Evolutionary conservation across 805 yeast genomes (phyloP), one percentile per base, ranked within the genome.

Genomic region (Kluyveromyces lactis): DNA sequence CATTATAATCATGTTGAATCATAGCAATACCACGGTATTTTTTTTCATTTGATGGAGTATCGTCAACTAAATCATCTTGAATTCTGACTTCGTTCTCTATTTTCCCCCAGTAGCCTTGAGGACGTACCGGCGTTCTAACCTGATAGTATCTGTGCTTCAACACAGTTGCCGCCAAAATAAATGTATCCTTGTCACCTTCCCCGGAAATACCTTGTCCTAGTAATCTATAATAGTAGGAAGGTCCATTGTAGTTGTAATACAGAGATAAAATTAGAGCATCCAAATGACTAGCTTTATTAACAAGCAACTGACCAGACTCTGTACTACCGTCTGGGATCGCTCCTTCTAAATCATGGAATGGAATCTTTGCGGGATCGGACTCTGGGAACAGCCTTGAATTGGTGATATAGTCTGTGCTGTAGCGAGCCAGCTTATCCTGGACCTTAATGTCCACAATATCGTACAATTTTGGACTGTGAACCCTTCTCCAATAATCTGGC

Each of bases 401-500:
- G 4, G 65, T 45, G 21, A 53, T 56, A 55, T 48, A 54, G 56
- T 49, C 71, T 47, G 58, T 47, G 16, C 52, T 47, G 36, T 54
- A 49, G 58, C 74, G 44, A 17, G 59, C 64, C 38, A 48, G 63
- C 42, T 46, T 64, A 33, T 53, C 50, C 21, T 73, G 69, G 1
- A 77, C 63, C 36, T 63, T 48, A 11, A 77, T 64, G 2, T 77
- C 83, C 0, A 85, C 85, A 47, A 86, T 77, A 23, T 75, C 72
- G 58, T 81, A 86, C 51, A 72, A 81, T 28, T 64, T 63, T 4
- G 95, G 95, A 1, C 84, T 74, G 1, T 89, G 83, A 5, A 89
- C 77, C 47, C 95, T 71, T 58, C 80, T 74, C 95, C 95, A 86
- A 58, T 79, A 86, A 60, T 86, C 95, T 1, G 95, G 94, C 90